phyloP scores from a whole-genome alignment of 345 rosid species.

The Boechera retrofracta region DNA sequence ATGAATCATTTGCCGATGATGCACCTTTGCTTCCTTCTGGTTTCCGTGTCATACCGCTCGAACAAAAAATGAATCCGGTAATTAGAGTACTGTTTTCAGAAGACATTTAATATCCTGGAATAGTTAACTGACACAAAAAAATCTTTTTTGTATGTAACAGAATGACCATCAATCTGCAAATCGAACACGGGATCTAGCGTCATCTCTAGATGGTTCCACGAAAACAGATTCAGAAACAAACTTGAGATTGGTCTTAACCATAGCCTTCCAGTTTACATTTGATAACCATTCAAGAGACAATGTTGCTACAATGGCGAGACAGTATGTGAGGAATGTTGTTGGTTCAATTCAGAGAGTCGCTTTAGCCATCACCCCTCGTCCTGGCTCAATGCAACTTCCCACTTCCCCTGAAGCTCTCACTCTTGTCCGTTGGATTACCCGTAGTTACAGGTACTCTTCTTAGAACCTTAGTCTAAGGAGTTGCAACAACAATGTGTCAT shows the following conservation, averaged over 20 bases:
- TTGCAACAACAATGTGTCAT: not conserved
- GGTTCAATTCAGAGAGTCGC: constrained; percentile 98
- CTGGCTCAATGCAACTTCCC: constrained; percentile 58
- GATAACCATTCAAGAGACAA: constrained; percentile 84
- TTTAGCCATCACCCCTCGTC: constrained; percentile 84
- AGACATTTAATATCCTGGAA: not conserved
- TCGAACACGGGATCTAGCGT: constrained; percentile 89
- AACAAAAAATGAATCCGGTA: constrained; percentile 69
- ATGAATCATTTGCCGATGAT: constrained; percentile 95
- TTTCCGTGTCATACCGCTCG: constrained; percentile 88
- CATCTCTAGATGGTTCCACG: constrained; percentile 72
- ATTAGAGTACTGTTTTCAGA: not conserved
- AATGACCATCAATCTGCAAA: constrained; percentile 50
- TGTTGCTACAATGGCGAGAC: constrained; percentile 96
- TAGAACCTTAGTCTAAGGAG: not conserved
- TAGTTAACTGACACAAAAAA: not conserved
- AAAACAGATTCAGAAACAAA: constrained; percentile 49
- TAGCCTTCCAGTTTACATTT: constrained; percentile 88
- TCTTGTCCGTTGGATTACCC: constrained; percentile 75
- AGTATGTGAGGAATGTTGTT: constrained; percentile 83
- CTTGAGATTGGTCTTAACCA: constrained; percentile 83
- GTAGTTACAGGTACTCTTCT: constrained; percentile 76
- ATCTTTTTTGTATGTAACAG: constrained; percentile 12
- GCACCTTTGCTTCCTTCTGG: constrained; percentile 96
- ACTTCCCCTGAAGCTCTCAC: constrained; percentile 95